These are phyloP conservation scores for Sordaria brevicollis DNA, from an alignment of 495 filamentous ascomycete species.

Conservation along the genomic window DNA sequence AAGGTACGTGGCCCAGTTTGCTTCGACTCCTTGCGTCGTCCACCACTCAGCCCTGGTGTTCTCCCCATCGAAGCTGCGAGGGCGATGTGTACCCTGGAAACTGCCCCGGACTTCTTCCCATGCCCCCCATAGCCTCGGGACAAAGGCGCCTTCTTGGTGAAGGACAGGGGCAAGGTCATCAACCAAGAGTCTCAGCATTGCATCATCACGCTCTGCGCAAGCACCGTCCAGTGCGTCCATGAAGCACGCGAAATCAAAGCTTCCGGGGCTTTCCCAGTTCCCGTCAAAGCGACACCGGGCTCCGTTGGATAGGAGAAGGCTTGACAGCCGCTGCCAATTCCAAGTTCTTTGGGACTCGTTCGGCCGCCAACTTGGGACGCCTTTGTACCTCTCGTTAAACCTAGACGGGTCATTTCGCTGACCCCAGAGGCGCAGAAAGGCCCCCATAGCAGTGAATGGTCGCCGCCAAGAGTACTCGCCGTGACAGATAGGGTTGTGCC, in stretches of 20 bases:
- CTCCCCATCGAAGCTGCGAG: neutral
- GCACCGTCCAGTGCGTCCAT: neutral
- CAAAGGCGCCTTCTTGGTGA: neutral
- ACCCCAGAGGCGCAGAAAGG: neutral
- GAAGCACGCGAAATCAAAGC: neutral
- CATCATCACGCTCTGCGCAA: neutral
- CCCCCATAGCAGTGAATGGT: neutral
- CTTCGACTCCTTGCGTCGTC: neutral
- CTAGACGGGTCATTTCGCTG: too few relatives aligned
- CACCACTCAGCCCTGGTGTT: neutral
- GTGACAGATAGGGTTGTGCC: neutral
- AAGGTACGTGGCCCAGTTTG: neutral
- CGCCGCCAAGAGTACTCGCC: neutral
- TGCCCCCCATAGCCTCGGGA: neutral
- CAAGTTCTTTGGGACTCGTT: too few relatives aligned
- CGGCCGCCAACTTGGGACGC: too few relatives aligned
- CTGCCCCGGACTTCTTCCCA: neutral
- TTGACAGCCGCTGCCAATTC: neutral
- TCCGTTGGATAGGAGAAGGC: neutral
- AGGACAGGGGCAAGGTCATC: neutral
- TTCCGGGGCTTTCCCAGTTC: neutral
- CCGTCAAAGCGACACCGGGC: neutral
- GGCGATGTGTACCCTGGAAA: neutral
- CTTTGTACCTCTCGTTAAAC: too few relatives aligned
- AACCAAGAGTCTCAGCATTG: neutral